These are phyloP conservation scores for Primulina tabacum DNA, from an alignment of 257 asterid species.

Conservation along the genomic window DNA sequence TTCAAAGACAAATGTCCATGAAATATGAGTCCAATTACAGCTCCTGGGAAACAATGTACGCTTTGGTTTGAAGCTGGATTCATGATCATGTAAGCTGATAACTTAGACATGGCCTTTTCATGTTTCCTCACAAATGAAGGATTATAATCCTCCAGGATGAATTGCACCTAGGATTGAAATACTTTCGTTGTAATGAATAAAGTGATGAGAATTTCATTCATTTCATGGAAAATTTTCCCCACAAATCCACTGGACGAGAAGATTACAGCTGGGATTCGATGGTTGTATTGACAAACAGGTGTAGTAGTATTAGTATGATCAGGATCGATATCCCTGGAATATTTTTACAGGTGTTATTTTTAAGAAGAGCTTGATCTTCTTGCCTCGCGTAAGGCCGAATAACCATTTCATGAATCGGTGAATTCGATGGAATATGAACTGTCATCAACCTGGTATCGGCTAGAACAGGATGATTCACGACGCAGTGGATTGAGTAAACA, in stretches of 20 bases:
- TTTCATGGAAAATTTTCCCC: slow-evolving; percentile 78
- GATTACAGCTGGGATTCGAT: slow-evolving; percentile 63
- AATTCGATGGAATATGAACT: no score
- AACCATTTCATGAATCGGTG: slow-evolving; percentile 10
- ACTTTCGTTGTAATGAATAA: no score
- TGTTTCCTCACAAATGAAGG: no score
- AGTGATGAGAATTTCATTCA: slow-evolving; percentile 54
- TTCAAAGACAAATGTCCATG: slow-evolving; percentile 48
- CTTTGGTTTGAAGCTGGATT: slow-evolving; percentile 30
- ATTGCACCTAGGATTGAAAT: no score
- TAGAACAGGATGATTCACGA: no score
- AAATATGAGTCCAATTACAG: slow-evolving; percentile 43
- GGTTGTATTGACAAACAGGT: slow-evolving; percentile 37
- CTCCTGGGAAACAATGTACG: slow-evolving; percentile 52
- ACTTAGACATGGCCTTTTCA: no score
- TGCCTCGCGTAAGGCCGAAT: slow-evolving; percentile 64
- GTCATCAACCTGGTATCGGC: no score
- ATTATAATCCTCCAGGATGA: no score
- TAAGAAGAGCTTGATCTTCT: slow-evolving; percentile 37
- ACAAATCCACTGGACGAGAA: slow-evolving; percentile 75
- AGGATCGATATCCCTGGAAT: slow-evolving; percentile 26
- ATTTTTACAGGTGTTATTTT: slow-evolving; percentile 45
- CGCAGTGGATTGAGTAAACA: no score
- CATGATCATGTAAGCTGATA: slow-evolving; percentile 32
- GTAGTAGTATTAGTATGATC: slow-evolving; percentile 2